Percentiles rank a stretch among this genome's conserved stretches.
These are phyloP conservation scores for Cladobotryum mycophilum DNA, from an alignment of 2,329 filamentous ascomycete genomes.

Conservation along the genomic window DNA sequence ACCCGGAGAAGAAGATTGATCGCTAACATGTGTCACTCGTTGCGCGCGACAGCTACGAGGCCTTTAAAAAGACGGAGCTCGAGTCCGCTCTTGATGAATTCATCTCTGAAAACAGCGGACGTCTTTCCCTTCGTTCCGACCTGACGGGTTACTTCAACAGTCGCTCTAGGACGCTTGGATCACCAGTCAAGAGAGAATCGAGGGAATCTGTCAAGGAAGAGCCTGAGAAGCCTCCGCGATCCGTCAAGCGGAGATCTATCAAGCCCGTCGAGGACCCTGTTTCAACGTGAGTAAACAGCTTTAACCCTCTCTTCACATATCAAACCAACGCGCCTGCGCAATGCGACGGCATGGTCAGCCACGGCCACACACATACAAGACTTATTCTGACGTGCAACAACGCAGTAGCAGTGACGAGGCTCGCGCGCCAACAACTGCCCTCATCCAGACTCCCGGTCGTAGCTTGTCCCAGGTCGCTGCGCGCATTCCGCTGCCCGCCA, in stretches of 20 bases:
- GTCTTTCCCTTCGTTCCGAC: conserved; percentile 54
- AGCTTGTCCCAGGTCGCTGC: conserved; percentile 46
- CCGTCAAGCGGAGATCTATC: conserved; percentile 38
- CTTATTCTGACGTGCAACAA: conserved; percentile 4
- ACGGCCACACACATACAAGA: not conserved
- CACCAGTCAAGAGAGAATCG: conserved; percentile 54
- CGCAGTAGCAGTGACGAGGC: conserved; percentile 24
- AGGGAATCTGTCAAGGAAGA: conserved; percentile 33
- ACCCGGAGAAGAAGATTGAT: too few species aligned
- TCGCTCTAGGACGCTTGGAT: conserved; percentile 52
- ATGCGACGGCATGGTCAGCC: too few species aligned
- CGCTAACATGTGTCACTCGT: not conserved
- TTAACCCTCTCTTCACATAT: not conserved
- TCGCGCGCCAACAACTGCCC: conserved; percentile 35
- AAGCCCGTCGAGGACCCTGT: conserved; percentile 41
- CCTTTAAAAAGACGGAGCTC: conserved; percentile 72
- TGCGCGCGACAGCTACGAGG: conserved; percentile 52
- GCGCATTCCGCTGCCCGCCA: conserved; percentile 69
- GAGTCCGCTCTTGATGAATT: conserved; percentile 68
- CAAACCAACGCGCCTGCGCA: too few species aligned
- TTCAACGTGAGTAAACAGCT: conserved; percentile 36
- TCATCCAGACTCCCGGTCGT: conserved; percentile 45
- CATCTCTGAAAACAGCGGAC: conserved; percentile 61
- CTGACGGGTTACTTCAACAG: conserved; percentile 72
- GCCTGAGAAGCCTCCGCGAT: conserved; percentile 35